Conservation (phyloP, 768 basidiomycete species). For the Hypholoma fasciculare region DNA sequence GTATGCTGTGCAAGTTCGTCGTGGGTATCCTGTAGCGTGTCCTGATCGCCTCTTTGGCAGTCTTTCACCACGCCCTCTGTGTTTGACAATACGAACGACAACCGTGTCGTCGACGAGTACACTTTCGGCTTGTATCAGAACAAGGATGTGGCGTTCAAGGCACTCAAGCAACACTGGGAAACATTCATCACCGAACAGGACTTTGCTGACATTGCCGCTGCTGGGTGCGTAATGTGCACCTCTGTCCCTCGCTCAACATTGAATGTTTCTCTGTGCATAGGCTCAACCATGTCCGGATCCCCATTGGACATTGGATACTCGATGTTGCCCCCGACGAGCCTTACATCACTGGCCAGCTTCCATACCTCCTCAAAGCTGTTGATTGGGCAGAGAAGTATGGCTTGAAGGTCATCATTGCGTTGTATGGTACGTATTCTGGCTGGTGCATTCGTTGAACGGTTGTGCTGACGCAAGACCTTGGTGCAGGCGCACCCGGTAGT, state of each 20-base stretch:
- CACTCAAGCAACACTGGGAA: conserved; percentile 68
- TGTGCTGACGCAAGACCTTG: neutral
- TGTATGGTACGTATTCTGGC: conserved; percentile 44
- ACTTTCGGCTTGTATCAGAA: conserved; percentile 10
- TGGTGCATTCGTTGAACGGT: neutral
- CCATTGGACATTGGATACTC: conserved; percentile 89
- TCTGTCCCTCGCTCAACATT: neutral
- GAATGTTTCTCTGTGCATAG: conserved; percentile 30
- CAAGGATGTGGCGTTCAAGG: conserved; percentile 4
- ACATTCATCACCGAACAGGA: conserved; percentile 83
- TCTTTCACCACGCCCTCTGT: conserved; percentile 13
- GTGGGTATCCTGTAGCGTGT: neutral
- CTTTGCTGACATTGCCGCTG: conserved; percentile 68
- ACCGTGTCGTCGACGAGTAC: conserved; percentile 13
- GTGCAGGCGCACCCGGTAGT: conserved; percentile 70
- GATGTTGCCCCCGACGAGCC: conserved; percentile 77
- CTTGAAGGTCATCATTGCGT: conserved; percentile 79
- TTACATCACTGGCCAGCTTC: conserved; percentile 71
- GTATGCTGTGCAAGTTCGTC: neutral
- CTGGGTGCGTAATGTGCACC: conserved; percentile 49
- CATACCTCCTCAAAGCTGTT: conserved; percentile 64
- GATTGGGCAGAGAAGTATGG: conserved; percentile 67
- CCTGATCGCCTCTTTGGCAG: neutral
- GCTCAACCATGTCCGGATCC: conserved; percentile 78
- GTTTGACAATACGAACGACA: conserved; percentile 11